Evolutionary conservation across 768 basidiomycete species (phyloP).

Genomic region (Tremella yokohamensis): DNA sequence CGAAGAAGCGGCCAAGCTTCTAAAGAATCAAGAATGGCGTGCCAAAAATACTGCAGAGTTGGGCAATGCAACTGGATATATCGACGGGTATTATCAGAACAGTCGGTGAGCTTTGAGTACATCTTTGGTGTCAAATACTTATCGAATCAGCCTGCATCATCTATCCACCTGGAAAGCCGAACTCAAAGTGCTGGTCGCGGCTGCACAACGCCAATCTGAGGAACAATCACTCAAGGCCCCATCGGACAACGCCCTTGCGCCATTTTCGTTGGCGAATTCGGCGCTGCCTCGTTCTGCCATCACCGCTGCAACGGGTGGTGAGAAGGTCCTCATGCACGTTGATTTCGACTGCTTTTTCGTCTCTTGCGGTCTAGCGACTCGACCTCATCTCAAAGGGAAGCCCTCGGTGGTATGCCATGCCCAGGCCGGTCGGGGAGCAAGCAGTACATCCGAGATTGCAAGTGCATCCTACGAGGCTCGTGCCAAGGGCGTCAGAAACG

Average conservation of each 20-base stretch:
- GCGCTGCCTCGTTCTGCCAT: slow-evolving; percentile 31
- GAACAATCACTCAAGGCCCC: slow-evolving; percentile 31
- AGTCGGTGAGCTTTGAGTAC: slow-evolving; percentile 37
- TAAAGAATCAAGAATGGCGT: slow-evolving; percentile 82
- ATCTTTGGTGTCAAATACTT: slow-evolving; percentile 2
- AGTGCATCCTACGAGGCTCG: slow-evolving; percentile 92
- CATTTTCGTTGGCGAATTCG: slow-evolving; percentile 37
- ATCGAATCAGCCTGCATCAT: slow-evolving; percentile 70
- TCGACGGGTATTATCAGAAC: slow-evolving; percentile 73
- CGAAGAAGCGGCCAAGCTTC: slow-evolving; percentile 67
- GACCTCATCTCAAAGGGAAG: slow-evolving; percentile 78
- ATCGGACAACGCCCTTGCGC: slow-evolving; percentile 18
- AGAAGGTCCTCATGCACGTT: slow-evolving; percentile 55
- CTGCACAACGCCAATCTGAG: slow-evolving; percentile 65
- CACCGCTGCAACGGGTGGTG: slow-evolving; percentile 45
- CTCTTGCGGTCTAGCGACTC: slow-evolving; percentile 73
- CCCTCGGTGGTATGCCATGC: slow-evolving; percentile 96
- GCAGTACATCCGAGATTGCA: slow-evolving; percentile 85
- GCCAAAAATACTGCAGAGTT: slow-evolving; percentile 70
- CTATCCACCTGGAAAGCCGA: slow-evolving; percentile 90
- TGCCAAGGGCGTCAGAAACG: slow-evolving; percentile 79
- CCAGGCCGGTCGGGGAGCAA: slow-evolving; percentile 69
- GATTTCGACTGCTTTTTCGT: slow-evolving; percentile 96
- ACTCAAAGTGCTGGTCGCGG: slow-evolving; percentile 69
- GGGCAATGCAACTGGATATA: slow-evolving; percentile 70